Evolutionary conservation across 768 basidiomycete species (phyloP), one percentile per base, ranked within the genome.

Genomic region (Psilocybe azurescens): DNA sequence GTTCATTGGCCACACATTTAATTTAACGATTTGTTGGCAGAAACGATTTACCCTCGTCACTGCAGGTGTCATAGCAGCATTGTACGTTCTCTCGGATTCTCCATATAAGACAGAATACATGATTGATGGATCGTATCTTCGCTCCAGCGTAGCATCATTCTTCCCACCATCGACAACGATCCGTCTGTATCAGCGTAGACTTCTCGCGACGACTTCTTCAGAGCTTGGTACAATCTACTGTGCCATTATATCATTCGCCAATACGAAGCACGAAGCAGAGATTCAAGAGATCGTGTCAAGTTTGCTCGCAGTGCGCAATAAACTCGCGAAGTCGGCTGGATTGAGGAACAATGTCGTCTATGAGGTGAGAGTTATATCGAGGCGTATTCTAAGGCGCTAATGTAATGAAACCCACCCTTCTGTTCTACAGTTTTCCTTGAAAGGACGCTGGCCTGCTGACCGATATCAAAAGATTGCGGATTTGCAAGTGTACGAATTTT

Each of bases 391-490:
- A 39, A 56, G 18, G 9, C 53, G 5, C 29, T 56, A 7, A 50
- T 14, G 24, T 24, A 24, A 24, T 24, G 24, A 24, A 24, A 24
- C 2, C 24, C 24, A 24, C 24, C 2, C 51, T 5, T 33, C 3
- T 5, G 60, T 58, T 14, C 1, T 39, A 36, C 68, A 94, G 88
- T 86, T 93, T 70, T 93, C 92, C 0, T 73, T 95, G 24, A 75
- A 86, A 55, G 94, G 93, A 0, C 77, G 81, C 65, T 95, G 92
- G 94, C 94, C 94, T 1, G 83, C 85, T n/a, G 77, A 90, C 59
- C 77, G 94, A 61, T 94, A 94, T 70, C 85, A 89, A 39, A 85
- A 77, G 38, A 83, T 92, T 33, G 73, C 88, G 64, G 85, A 91
- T 24, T 69, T 91, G 6, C 91, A 92, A 66, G 69, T 88, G 91